Percentiles rank a stretch among this genome's conserved stretches.
phyloP scores from a whole-genome alignment of 225 moss, liverwort and hornwort species.

The Pleurozium schreberi region DNA sequence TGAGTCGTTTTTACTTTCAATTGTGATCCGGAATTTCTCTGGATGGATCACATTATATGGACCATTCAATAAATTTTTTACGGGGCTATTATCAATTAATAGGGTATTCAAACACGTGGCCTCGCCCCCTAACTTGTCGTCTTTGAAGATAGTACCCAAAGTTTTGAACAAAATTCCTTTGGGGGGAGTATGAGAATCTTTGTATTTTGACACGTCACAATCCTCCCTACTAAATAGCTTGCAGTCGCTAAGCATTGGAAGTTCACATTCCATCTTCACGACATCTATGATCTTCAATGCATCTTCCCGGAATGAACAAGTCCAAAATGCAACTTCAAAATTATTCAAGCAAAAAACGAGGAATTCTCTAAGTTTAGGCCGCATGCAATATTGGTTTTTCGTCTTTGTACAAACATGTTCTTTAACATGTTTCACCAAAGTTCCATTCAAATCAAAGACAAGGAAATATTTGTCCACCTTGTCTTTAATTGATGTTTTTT shows the following conservation, averaged over 20 bases:
- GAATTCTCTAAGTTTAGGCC: neutral
- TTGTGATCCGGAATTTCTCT: fast-evolving
- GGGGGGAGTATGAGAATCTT: neutral
- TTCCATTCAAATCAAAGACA: neutral
- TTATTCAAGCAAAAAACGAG: neutral
- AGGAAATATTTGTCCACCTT: neutral
- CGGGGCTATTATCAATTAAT: neutral
- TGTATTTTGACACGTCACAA: neutral
- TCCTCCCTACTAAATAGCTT: neutral
- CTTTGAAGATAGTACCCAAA: neutral
- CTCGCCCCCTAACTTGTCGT: neutral
- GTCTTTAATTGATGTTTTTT: neutral
- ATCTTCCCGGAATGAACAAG: neutral
- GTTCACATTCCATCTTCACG: neutral
- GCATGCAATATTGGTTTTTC: neutral
- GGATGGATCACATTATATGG: neutral
- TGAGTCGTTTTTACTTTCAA: neutral
- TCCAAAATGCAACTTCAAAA: neutral
- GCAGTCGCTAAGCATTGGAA: neutral
- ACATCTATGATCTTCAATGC: neutral
- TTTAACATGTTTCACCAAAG: neutral
- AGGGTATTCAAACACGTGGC: neutral
- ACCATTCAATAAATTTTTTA: neutral
- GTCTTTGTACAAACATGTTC: neutral
- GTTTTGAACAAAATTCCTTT: neutral